Conservation (phyloP, 2,329 filamentous ascomycete genomes). For the Penicillium oxalicum region DNA sequence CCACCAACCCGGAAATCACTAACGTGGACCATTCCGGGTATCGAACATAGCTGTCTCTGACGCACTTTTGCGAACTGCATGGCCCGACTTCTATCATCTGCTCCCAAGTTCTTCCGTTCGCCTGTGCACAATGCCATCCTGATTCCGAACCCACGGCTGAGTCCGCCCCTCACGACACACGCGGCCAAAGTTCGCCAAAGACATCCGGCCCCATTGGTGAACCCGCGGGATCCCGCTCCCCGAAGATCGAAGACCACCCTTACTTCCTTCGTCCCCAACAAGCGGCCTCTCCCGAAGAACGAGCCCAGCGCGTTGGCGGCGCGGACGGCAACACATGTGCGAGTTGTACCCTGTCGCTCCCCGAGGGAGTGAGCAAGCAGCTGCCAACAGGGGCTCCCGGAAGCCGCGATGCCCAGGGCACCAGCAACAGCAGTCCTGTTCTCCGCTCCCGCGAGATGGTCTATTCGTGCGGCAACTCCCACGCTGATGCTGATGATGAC, state of each 20-base stretch:
- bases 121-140: conserved; percentile 49
- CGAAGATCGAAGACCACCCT: conserved; percentile 46
- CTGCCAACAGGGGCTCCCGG: conserved; percentile 50
- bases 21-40: not conserved
- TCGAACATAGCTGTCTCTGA: conserved; percentile 50
- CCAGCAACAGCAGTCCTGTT: conserved; percentile 49
- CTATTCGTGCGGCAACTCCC: conserved; percentile 44
- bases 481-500: conserved; percentile 34
- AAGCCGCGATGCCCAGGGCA: conserved; percentile 43
- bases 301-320: conserved; percentile 36
- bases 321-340: conserved; percentile 51
- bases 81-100: conserved; percentile 58
- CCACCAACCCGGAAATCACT: not conserved
- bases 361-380: conserved; percentile 49
- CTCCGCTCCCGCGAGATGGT: conserved; percentile 51
- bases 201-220: conserved; percentile 8
- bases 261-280: conserved; percentile 43
- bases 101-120: conserved; percentile 52
- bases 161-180: conserved; percentile 22
- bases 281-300: conserved; percentile 38
- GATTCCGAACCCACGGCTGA: conserved; percentile 38
- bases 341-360: conserved; percentile 52
- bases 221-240: conserved; percentile 17
- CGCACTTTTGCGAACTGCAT: conserved; percentile 59
- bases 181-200: conserved; percentile 15